Conservation (phyloP, 306 rosid genomes). For the Begonia peltatifolia region DNA sequence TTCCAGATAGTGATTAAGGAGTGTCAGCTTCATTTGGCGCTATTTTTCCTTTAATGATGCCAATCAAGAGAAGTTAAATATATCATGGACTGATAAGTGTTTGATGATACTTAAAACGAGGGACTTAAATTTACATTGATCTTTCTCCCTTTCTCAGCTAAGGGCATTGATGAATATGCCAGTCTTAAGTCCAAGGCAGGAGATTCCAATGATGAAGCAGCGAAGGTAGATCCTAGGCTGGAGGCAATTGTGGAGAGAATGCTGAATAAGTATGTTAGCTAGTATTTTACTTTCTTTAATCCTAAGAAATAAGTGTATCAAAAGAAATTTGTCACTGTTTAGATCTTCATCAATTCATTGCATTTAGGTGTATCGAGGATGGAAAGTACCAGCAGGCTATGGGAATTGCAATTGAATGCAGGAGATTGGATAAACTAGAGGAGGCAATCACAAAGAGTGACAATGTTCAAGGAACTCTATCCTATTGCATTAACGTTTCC, state of each 20-base stretch:
- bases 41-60: background rate
- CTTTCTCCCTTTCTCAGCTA: slow-evolving; percentile 49
- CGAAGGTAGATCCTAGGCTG: slow-evolving; percentile 66
- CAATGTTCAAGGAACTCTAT: slow-evolving; percentile 75
- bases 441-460: slow-evolving; percentile 97
- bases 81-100: background rate
- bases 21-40: background rate
- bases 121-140: background rate
- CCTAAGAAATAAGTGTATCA: too few species aligned
- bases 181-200: slow-evolving; percentile 70
- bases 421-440: slow-evolving; percentile 95
- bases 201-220: slow-evolving; percentile 49
- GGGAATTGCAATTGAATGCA: slow-evolving; percentile 96
- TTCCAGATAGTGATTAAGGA: background rate
- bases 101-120: background rate
- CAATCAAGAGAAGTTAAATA: too few species aligned
- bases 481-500: slow-evolving; percentile 82
- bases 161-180: slow-evolving; percentile 94
- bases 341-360: slow-evolving; percentile 5
- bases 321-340: background rate
- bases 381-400: slow-evolving; percentile 97
- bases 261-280: slow-evolving; percentile 71
- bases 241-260: slow-evolving; percentile 96
- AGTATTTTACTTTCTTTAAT: background rate
- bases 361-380: slow-evolving; percentile 67